phyloP scores from a whole-genome alignment of 345 rosid genomes.

The Brassica rapa region DNA sequence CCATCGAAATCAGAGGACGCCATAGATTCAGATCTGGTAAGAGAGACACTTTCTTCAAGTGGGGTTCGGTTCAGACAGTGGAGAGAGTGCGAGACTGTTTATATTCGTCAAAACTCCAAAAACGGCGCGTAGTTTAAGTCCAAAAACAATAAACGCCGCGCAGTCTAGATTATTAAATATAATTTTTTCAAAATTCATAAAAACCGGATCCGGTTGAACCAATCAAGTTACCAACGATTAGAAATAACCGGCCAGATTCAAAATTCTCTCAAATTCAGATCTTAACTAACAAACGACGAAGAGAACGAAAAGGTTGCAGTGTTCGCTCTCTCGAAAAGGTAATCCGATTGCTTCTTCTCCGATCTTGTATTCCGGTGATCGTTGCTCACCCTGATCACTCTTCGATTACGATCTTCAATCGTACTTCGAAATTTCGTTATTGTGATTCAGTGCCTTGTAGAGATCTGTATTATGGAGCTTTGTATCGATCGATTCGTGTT shows the following conservation, averaged over 20 bases:
- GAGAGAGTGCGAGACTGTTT: background rate
- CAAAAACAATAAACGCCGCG: background rate
- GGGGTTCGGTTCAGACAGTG: background rate
- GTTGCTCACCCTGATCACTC: too few relatives aligned
- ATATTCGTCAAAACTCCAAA: background rate
- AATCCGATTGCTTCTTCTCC: background rate
- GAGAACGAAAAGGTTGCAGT: too few relatives aligned
- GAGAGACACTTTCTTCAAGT: background rate
- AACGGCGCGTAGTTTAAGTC: slow-evolving; percentile 2
- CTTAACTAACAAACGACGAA: too few relatives aligned
- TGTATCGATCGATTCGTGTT: background rate
- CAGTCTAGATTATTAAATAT: background rate
- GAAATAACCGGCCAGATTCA: background rate
- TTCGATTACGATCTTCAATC: background rate
- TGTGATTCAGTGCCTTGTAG: background rate
- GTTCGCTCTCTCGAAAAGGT: too few relatives aligned
- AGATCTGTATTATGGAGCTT: background rate
- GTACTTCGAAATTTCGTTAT: background rate
- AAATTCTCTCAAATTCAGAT: background rate
- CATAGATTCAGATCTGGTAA: slow-evolving; percentile 41
- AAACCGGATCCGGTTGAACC: background rate
- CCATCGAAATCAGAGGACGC: slow-evolving; percentile 45
- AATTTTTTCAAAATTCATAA: background rate
- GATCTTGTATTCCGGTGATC: too few relatives aligned
- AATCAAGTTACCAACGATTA: too few relatives aligned